phyloP scores from a whole-genome alignment of 2,329 filamentous ascomycete species.

The Claviceps monticola region DNA sequence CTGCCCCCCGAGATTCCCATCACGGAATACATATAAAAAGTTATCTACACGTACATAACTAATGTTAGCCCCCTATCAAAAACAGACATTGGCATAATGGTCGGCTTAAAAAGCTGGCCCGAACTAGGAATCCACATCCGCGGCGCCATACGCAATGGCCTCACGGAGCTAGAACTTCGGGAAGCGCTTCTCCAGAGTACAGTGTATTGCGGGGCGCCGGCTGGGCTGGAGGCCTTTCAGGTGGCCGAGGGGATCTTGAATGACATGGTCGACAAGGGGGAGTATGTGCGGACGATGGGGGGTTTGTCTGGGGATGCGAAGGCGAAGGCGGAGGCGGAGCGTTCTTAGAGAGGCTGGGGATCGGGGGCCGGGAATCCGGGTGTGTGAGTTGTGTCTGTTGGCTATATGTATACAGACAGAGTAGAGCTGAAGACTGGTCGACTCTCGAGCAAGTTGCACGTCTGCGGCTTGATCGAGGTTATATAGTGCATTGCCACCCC shows the following conservation, averaged over 20 bases:
- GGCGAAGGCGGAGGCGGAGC: not conserved
- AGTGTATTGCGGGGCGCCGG: slow-evolving; percentile 26
- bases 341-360: too few relatives aligned
- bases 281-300: slow-evolving; percentile 4
- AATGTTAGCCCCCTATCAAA: too few relatives aligned
- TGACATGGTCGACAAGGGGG: slow-evolving; percentile 14
- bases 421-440: too few relatives aligned
- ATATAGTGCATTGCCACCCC: too few relatives aligned
- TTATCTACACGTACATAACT: too few relatives aligned
- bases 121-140: slow-evolving; percentile 48
- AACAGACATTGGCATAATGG: slow-evolving; percentile 40
- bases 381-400: too few relatives aligned
- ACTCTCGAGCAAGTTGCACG: too few relatives aligned
- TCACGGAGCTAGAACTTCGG: slow-evolving; percentile 38
- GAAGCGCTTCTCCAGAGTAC: slow-evolving; percentile 37
- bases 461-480: too few relatives aligned
- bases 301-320: not conserved
- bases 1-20: too few relatives aligned
- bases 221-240: slow-evolving; percentile 23
- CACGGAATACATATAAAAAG: too few relatives aligned
- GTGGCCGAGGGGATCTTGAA: slow-evolving; percentile 13
- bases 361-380: too few relatives aligned
- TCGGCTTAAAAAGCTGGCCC: slow-evolving; percentile 41
- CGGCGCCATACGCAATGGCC: slow-evolving; percentile 47
- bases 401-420: too few relatives aligned